Evolutionary conservation across 1,284 basidiomycete genomes (phyloP), one percentile per base, ranked within the genome.

Genomic region (Fistulinella cinereoalba): DNA sequence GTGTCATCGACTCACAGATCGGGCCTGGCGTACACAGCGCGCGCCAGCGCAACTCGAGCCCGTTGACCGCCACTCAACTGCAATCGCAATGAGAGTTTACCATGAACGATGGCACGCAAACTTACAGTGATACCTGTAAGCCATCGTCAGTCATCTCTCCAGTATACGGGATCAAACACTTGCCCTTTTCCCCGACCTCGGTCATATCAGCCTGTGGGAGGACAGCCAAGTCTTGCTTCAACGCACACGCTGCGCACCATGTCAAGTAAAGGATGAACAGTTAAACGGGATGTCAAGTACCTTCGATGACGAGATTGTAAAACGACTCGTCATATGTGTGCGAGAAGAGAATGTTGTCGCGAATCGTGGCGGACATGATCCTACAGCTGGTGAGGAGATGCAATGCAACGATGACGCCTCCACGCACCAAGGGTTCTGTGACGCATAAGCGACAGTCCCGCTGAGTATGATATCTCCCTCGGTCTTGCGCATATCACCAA

Each of bases 331-430:
- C 90, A 52, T 88, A 97, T 51, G 84, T 79, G 64, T 94, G 88
- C 8, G 87, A 93, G 69, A 97, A 97, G 28, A 92, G 62, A 50
- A 97, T 96, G 58, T 96, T 97, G 43, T 93, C 89, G 43, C 85
- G 80, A 45, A 96, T 80, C 0, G 88, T 85, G 0, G 88, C 81
- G 2, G 87, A 90, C 64, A 93, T 77, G 42, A 94, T 81, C 89
- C 87, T 86, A 36, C 12, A 23, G 23, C 13, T 2, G 41, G 36
- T 54, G 37, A 37, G 56, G 52, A n/a, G 38, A 19, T 3, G 11
- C 19, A 42, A 13, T 4, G 18, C 15, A 15, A 23, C 4, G 21
- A 4, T 5, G 6, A 9, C 27, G n/a, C n/a, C 18, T 7, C 8
- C 6, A 55, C 74, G 33, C 55, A 84, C 90, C 94, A 97, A 25